phyloP scores from a whole-genome alignment of 108 stramenopile genomes.

The Cyclotella distinguenda region DNA sequence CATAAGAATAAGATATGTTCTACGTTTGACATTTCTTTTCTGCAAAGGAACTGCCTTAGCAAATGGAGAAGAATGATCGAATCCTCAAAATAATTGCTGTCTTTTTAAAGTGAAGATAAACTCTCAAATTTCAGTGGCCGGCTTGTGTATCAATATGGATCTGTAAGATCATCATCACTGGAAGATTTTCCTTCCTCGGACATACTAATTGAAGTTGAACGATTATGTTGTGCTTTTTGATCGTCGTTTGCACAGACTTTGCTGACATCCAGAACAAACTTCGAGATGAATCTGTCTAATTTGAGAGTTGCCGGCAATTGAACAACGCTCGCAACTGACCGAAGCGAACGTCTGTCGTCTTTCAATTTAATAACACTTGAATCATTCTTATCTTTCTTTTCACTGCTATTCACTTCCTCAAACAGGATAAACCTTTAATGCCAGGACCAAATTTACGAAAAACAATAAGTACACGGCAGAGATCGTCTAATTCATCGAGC shows the following conservation, averaged over 20 bases:
- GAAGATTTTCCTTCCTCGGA: conserved; percentile 4
- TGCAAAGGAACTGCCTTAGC: neutral
- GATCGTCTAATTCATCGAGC: neutral
- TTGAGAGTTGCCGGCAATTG: conserved; percentile 21
- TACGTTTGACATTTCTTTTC: neutral
- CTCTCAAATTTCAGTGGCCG: no score
- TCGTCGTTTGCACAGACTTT: conserved; percentile 12
- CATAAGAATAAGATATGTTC: no score
- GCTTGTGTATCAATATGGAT: no score
- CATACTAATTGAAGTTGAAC: conserved; percentile 2
- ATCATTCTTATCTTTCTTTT: conserved; percentile 6
- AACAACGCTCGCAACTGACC: conserved; percentile 22
- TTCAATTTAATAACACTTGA: conserved; percentile 33
- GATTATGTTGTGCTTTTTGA: neutral
- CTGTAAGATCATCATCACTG: conserved; percentile 13
- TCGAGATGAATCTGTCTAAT: conserved; percentile 16
- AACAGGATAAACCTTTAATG: conserved; percentile 27
- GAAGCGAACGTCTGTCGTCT: conserved; percentile 32
- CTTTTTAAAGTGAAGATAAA: no score
- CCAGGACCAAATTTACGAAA: neutral
- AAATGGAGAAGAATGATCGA: neutral
- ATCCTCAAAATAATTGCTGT: no score
- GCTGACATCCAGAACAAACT: conserved; percentile 20
- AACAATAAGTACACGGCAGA: neutral
- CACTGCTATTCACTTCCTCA: conserved; percentile 27